phyloP scores from a whole-genome alignment of 2,329 filamentous ascomycete genomes.

The Arachnomyces sp. region DNA sequence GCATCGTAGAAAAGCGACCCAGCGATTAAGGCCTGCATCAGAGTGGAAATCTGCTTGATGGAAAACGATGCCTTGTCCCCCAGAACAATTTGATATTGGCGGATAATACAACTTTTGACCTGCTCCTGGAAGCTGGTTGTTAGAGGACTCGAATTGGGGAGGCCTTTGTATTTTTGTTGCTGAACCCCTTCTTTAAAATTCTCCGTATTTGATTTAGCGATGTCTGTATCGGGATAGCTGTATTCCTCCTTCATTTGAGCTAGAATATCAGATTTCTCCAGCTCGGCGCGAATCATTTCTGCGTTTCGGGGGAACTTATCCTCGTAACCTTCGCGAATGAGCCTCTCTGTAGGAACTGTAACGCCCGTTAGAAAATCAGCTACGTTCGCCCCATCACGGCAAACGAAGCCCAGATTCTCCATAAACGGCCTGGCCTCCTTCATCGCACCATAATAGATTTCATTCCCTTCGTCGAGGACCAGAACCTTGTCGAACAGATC shows the following conservation, averaged over 20 bases:
- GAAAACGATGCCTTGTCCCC: constrained; percentile 58
- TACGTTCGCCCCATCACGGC: constrained; percentile 54
- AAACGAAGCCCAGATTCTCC: constrained; percentile 58
- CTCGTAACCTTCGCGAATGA: constrained; percentile 37
- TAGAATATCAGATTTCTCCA: constrained; percentile 47
- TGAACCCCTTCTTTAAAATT: constrained; percentile 49
- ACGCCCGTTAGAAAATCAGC: constrained; percentile 61
- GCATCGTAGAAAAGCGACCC: constrained; percentile 64
- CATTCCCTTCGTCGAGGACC: constrained; percentile 57
- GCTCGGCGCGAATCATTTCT: constrained; percentile 39
- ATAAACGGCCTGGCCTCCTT: constrained; percentile 56
- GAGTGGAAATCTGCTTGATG: constrained; percentile 53
- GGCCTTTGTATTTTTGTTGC: constrained; percentile 48
- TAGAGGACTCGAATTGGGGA: constrained; percentile 49
- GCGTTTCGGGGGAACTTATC: constrained; percentile 38
- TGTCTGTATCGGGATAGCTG: constrained; percentile 46
- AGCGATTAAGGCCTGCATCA: constrained; percentile 54
- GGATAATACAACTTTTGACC: constrained; percentile 47
- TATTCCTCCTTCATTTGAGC: constrained; percentile 49
- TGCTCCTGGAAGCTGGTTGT: constrained; percentile 51
- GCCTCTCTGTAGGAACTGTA: constrained; percentile 48
- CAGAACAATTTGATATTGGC: constrained; percentile 60
- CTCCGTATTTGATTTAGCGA: constrained; percentile 43
- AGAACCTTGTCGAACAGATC: constrained; percentile 64
- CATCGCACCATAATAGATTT: constrained; percentile 58